Base-by-base conservation (phyloP, 768 basidiomycete genomes). In the Pleurotus tuber-regium region DNA sequence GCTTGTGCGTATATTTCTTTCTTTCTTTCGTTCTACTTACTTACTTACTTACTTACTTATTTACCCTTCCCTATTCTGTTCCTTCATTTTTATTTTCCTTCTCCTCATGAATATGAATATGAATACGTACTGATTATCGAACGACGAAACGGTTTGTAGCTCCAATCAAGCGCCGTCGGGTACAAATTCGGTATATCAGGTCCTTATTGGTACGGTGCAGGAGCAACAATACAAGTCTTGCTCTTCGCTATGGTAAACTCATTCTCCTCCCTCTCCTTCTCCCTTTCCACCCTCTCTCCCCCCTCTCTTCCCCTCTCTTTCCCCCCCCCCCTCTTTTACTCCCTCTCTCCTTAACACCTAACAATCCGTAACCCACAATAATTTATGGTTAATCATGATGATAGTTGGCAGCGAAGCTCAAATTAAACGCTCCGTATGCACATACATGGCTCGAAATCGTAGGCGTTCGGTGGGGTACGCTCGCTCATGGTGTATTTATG, bases 391-490 rank as follows among this genome's bases (percentile, higher is more conserved):
- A 6, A 25, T 52, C 18, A 51, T 35, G 12, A 51, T 23, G 53
- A 11, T 67, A 91, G 82, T 75, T 95, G 39, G 90, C 94, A 0
- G 89, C 92, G 14, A 97, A 96, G 63, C 78, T 96, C 53, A 97
- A 98, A 67, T 69, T 90, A 18, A 91, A 97, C 54, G 94, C 95
- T 1, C 92, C 94, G 0, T 84, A 86, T 54, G 86, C 87, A 0
- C 87, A 90, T 51, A 95, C 91, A 14, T 97, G 86, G 83, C 77
- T 94, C 16, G 92, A 97, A 64, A 92, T 97, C 57, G 82, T 95
- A 48, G 81, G 78, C 2, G 76, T 72, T 1, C 77, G 89, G 9
- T 98, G 92, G 89, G 95, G 94, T 0, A 81, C 66, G 4, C 55
- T 75, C 11, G 92, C 89, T 0, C 95, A 97, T 69, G 52, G 86